These are phyloP conservation scores for Saposhnikovia divaricata DNA, from an alignment of 129 eudicot genomes.

Conservation along the genomic window DNA sequence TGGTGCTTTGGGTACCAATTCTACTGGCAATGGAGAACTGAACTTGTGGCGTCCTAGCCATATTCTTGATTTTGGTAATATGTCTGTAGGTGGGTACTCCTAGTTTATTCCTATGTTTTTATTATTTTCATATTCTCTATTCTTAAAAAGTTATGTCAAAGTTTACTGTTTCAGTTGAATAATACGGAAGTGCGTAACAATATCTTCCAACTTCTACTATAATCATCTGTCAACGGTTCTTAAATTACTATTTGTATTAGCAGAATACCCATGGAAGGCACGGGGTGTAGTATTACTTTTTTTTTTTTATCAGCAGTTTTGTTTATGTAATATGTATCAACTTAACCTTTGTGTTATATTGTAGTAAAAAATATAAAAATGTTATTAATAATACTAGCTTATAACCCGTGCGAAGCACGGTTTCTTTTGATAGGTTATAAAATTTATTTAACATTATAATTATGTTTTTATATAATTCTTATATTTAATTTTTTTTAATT, in stretches of 20 bases:
- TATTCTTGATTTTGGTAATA: slow-evolving; percentile 86
- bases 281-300: neutral
- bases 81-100: slow-evolving; percentile 59
- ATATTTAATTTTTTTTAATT: too few relatives aligned
- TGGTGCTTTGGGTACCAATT: slow-evolving; percentile 14
- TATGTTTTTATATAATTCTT: too few relatives aligned
- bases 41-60: slow-evolving; percentile 59
- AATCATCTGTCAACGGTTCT: neutral
- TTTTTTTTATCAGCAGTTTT: too few relatives aligned
- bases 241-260: neutral
- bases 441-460: too few relatives aligned
- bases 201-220: neutral
- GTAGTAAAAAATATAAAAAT: too few relatives aligned
- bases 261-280: neutral
- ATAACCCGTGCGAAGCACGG: too few relatives aligned
- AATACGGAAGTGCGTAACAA: neutral
- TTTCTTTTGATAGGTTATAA: too few relatives aligned
- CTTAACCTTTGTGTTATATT: neutral
- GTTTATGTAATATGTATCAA: neutral
- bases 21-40: slow-evolving; percentile 15
- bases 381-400: too few relatives aligned
- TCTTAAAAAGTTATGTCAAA: neutral
- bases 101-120: neutral
- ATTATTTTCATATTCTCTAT: neutral
- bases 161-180: neutral